Conservation (phyloP, 805 yeast species). For the Lachancea kluyveri region DNA sequence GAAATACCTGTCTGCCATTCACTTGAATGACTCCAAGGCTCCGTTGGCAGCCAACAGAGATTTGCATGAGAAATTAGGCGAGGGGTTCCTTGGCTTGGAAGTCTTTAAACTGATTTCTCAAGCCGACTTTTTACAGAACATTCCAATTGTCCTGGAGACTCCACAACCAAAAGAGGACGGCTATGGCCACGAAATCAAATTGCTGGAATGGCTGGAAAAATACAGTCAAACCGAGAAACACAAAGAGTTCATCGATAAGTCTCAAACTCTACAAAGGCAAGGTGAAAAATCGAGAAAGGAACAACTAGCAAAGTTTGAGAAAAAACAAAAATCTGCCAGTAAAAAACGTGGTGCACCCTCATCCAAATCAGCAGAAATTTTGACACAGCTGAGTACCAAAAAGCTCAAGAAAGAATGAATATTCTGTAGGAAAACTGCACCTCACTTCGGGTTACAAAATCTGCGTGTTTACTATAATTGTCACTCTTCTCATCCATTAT, state of each 20-base stretch:
- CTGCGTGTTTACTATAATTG: too few relatives aligned
- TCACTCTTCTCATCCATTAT: too few relatives aligned
- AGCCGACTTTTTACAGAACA: constrained; percentile 47
- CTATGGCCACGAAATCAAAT: constrained; percentile 77
- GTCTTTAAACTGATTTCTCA: constrained; percentile 75
- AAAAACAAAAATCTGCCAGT: constrained; percentile 22
- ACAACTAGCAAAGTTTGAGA: constrained; percentile 57
- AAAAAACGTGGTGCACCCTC: too few relatives aligned
- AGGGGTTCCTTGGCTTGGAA: constrained; percentile 85
- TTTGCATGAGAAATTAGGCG: constrained; percentile 82
- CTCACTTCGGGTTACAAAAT: too few relatives aligned
- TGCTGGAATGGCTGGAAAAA: constrained; percentile 68
- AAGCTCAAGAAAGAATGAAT: constrained; percentile 8
- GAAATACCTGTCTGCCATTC: constrained; percentile 72
- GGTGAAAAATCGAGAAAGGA: constrained; percentile 71
- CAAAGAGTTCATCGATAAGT: constrained; percentile 45
- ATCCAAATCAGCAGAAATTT: constrained; percentile 12
- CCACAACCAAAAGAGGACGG: constrained; percentile 66
- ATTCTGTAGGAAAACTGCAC: too few relatives aligned
- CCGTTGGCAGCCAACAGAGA: constrained; percentile 88
- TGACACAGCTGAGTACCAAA: constrained; percentile 17
- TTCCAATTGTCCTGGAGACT: constrained; percentile 85
- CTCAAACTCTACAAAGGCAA: constrained; percentile 40
- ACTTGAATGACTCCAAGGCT: constrained; percentile 91
- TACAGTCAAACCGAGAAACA: constrained; percentile 36